Evolutionary conservation across 1,139 yeast species (phyloP), one percentile per base, ranked within the genome.

Genomic region (Blastobotrys arbuscula): DNA sequence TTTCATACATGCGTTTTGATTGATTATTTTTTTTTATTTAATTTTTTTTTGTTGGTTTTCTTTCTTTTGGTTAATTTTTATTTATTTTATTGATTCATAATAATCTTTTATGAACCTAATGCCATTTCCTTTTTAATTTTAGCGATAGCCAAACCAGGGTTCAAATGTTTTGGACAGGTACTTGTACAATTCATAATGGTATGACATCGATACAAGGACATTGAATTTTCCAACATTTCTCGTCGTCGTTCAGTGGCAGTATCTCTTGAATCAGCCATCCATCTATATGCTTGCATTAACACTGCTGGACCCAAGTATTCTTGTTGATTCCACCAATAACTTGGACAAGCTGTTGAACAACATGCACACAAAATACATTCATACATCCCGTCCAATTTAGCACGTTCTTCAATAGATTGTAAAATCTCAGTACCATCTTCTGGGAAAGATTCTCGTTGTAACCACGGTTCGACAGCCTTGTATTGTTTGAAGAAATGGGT

Each of bases 291-390:
- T 76, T 92, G 98, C 97, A 92, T 87, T 70, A 92, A 79, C 52
- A 92, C 97, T 26, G 97, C 97, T 33, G 98, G 97, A 51, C 98
- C 98, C 63, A 94, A 77, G 74, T 94, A 94, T 76, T 94, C 95
- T 72, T 90, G 96, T 74, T 89, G 96, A 75, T 94, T 94, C 99
- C 99, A 94, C 98, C 99, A 94, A 79, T 94, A 94, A 7, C 97
- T 89, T 48, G 99, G 98, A 76, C 99, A 92, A 31, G 98, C 82
- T 46, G 99, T 94, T 36, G 97, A 90, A 73, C 98, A 92, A 74
- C 98, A 92, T 24, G 98, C 98, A 76, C 98, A 92, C 66, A 92
- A 77, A 63, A 92, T 92, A 77, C 98, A 92, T 73, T 92, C 98
- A 73, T 92, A 92, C 62, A 92, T 75, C 52, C 98, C 97, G 69